These are phyloP conservation scores for Blastobotrys attinorum DNA, from an alignment of 805 yeast genomes.

Conservation along the genomic window DNA sequence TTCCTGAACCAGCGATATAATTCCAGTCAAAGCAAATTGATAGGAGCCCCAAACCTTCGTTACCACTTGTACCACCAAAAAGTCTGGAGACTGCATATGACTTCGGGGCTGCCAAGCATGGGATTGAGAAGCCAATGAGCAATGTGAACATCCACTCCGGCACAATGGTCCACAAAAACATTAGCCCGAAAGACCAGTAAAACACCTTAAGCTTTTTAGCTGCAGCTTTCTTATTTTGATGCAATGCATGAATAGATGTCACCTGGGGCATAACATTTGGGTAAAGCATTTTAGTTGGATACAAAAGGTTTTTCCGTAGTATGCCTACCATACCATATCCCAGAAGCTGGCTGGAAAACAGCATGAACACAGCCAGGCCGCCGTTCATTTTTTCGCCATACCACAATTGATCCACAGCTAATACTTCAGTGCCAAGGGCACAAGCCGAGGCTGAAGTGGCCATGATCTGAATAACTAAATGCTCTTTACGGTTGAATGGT, in stretches of 20 bases:
- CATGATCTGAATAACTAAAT: conserved; percentile 35
- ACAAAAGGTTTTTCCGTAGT: conserved; percentile 48
- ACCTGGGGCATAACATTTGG: conserved; percentile 54
- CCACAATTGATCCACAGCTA: conserved; percentile 31
- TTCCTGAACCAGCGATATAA: conserved; percentile 25
- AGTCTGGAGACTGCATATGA: conserved; percentile 25
- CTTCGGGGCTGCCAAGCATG: conserved; percentile 25
- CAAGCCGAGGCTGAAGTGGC: conserved; percentile 30
- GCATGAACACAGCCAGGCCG: conserved; percentile 27
- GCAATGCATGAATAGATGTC: conserved; percentile 47
- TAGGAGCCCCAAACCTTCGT: conserved; percentile 27
- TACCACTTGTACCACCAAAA: conserved; percentile 30
- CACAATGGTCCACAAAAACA: conserved; percentile 27
- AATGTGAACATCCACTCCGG: conserved; percentile 29
- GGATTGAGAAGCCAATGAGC: conserved; percentile 26
- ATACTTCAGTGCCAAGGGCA: conserved; percentile 38
- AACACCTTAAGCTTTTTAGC: conserved; percentile 21
- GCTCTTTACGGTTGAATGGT: conserved; percentile 40
- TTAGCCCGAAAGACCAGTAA: conserved; percentile 14
- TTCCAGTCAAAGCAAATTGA: conserved; percentile 31
- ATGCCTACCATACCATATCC: conserved; percentile 64
- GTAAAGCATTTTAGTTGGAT: conserved; percentile 57
- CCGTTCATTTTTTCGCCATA: conserved; percentile 21
- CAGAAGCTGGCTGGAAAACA: conserved; percentile 44
- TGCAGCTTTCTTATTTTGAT: conserved; percentile 16